Base-by-base conservation (phyloP, 768 basidiomycete genomes). In the Sporobolomyces pararoseus region DNA sequence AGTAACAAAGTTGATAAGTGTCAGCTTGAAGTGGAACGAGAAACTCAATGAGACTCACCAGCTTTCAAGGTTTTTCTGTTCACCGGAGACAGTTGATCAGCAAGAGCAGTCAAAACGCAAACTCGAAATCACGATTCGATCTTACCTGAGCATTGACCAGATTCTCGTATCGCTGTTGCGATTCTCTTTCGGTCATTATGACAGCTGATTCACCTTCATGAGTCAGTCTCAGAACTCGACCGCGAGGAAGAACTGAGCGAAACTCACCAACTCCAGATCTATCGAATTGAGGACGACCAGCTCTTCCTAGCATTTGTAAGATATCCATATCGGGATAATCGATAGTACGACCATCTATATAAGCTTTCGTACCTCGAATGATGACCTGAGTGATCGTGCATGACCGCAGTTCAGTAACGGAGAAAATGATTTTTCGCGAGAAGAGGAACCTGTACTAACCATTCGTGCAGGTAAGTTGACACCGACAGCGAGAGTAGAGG, bases 381-480 rank as follows among this genome's bases (percentile, higher is more conserved):
- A 97, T 85, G 57, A 73, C 69, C 69, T 70, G 44, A 21, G 37
- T 9, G 39, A 23, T 7, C 23, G 32, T 9, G 25, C 46, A 47
- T 7, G 46, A 16, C 7, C 16, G 7, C 46, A 47, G 46, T 7
- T 47, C 46, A 47, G 23, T 47, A 7, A 47, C 19, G 6, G 14
- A n/a, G n/a, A n/a, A n/a, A n/a, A n/a, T n/a, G n/a, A n/a, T n/a
- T n/a, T n/a, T n/a, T n/a, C n/a, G 16, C 6, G 19, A 23, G 17
- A 52, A 17, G 32, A 31, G 19, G 6, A 17, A 49, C 12, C 9
- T 9, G 6, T 12, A 27, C 59, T 47, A 1, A 95, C 95, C 72
- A 89, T 89, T 76, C 95, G 90, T 1, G 94, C 93, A 54, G 95
- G 96, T 63, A 98, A 83, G 77, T 99, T 98, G 39, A 98, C 91